A percentile compares a stretch with the other conserved stretches of the same genome.
Conservation (phyloP, 148 eudicot genomes). For the Amaranthus palmeri region DNA sequence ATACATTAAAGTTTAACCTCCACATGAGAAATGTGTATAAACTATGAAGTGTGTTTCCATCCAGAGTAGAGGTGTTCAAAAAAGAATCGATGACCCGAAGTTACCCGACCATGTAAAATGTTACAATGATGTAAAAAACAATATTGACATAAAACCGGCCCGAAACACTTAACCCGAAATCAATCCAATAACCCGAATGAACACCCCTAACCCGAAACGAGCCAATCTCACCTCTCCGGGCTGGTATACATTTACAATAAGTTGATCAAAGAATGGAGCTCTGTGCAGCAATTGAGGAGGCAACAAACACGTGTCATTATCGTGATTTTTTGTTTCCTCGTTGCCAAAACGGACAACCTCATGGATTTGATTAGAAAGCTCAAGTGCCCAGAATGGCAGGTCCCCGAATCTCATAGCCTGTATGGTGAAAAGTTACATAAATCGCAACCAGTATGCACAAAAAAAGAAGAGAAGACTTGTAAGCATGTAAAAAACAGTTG, state of each 20-base stretch:
- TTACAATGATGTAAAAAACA: background rate
- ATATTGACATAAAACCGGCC: no score
- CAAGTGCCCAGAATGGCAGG: constrained; percentile 73
- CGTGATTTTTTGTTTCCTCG: constrained; percentile 23
- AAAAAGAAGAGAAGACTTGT: background rate
- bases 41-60: background rate
- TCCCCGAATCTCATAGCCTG: constrained; percentile 92
- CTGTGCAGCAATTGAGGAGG: constrained; percentile 65
- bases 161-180: background rate
- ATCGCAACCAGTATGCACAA: constrained; percentile 5
- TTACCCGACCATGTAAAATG: background rate
- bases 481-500: background rate
- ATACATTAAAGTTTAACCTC: no score
- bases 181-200: no score
- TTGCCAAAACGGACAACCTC: constrained; percentile 38
- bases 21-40: no score
- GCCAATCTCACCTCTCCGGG: constrained; percentile 90
- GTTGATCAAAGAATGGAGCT: constrained; percentile 79
- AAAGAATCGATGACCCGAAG: no score
- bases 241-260: constrained; percentile 58
- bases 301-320: constrained; percentile 31
- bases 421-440: background rate
- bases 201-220: background rate
- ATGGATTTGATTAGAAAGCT: constrained; percentile 46
- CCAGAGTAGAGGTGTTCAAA: background rate